Conservation (phyloP, 2,329 filamentous ascomycete genomes). For the Basipetospora chlamydospora region DNA sequence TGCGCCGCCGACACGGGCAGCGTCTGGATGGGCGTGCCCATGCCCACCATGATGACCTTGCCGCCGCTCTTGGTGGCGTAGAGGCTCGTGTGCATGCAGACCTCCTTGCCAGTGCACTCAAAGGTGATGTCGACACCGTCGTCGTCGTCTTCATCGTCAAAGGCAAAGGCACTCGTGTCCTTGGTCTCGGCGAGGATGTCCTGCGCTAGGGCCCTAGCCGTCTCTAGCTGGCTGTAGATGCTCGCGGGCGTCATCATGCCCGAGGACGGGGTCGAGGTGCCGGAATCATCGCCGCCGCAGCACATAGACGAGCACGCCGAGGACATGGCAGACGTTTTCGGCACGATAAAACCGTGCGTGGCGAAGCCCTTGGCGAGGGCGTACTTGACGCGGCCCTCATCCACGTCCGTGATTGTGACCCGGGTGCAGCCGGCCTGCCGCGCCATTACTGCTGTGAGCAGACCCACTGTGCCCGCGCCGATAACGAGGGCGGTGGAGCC, state of each 20-base stretch:
- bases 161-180: constrained; percentile 12
- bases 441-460: constrained; percentile 49
- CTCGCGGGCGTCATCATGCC: constrained; percentile 28
- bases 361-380: constrained; percentile 44
- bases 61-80: constrained; percentile 58
- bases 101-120: constrained; percentile 64
- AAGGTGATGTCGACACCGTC: constrained; percentile 56
- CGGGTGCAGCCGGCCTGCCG: constrained; percentile 42
- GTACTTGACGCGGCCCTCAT: constrained; percentile 43
- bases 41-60: constrained; percentile 62
- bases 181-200: constrained; percentile 31
- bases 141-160: constrained; percentile 40
- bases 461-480: constrained; percentile 49
- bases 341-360: constrained; percentile 42
- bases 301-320: constrained; percentile 31
- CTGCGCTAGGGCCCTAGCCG: constrained; percentile 31
- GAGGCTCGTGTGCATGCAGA: constrained; percentile 60
- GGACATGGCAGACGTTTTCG: constrained; percentile 24
- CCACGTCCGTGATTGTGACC: constrained; percentile 47
- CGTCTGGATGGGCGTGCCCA: constrained; percentile 65
- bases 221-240: constrained; percentile 33
- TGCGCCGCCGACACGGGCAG: constrained; percentile 59
- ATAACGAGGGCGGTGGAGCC: constrained; percentile 46
- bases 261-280: constrained; percentile 3
- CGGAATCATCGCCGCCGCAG: constrained; percentile 14